phyloP scores from a whole-genome alignment of 1,139 yeast genomes.

The Taphrina sp. region DNA sequence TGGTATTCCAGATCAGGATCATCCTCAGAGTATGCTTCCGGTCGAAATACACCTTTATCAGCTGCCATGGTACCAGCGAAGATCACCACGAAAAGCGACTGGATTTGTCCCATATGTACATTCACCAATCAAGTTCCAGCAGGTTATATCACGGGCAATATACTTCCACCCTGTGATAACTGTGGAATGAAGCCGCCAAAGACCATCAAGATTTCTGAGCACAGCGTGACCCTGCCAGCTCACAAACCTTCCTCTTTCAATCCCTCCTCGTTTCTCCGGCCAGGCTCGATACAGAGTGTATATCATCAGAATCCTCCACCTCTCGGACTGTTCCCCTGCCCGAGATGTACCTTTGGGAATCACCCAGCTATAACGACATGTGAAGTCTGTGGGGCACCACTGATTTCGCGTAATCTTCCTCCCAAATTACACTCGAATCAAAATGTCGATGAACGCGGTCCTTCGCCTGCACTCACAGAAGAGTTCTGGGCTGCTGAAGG shows the following conservation, averaged over 20 bases:
- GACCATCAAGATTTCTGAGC: constrained; percentile 6
- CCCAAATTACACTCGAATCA: constrained; percentile 37
- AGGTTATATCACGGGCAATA: constrained; percentile 44
- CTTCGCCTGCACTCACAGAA: constrained; percentile 25
- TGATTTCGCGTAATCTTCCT: constrained; percentile 46
- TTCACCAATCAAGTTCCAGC: constrained; percentile 56
- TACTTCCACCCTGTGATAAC: constrained; percentile 61
- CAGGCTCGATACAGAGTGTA: constrained; percentile 3
- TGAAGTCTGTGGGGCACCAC: constrained; percentile 78
- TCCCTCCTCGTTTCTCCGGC: not conserved
- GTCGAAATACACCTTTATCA: constrained; percentile 4
- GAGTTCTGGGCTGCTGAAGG: not conserved
- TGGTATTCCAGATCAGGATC: not conserved
- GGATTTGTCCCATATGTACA: constrained; percentile 86
- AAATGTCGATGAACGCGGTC: constrained; percentile 39
- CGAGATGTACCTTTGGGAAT: constrained; percentile 79
- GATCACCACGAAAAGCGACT: constrained; percentile 43
- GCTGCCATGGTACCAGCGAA: constrained; percentile 4
- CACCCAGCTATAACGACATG: constrained; percentile 76
- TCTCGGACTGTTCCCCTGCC: constrained; percentile 65
- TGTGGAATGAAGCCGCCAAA: constrained; percentile 65
- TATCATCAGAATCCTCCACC: no score
- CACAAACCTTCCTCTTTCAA: constrained; percentile 22
- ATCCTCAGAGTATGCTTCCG: constrained; percentile 10
- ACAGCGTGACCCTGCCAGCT: constrained; percentile 39